These are phyloP conservation scores for Apophysomyces ossiformis DNA, from an alignment of 371 early-diverging fungal species.

Conservation along the genomic window DNA sequence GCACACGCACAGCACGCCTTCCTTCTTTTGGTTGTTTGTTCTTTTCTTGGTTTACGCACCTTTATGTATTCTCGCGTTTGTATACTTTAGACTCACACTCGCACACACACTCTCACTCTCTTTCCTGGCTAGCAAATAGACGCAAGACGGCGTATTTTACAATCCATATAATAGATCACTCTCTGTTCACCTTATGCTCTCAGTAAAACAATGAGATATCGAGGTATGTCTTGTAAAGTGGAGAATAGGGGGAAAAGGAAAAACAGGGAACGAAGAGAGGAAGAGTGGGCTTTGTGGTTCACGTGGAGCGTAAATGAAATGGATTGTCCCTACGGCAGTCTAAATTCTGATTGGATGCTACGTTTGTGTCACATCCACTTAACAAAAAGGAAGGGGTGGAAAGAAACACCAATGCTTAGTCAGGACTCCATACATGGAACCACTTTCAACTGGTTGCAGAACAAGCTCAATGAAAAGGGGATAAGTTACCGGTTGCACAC, in stretches of 20 bases:
- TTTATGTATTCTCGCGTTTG: background rate
- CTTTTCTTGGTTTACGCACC: background rate
- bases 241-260: background rate
- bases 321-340: background rate
- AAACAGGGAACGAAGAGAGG: background rate
- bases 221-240: no score
- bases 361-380: no score
- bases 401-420: no score
- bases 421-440: no score
- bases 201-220: background rate
- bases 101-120: background rate
- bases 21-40: background rate
- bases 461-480: no score
- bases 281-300: background rate
- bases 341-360: no score
- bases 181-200: background rate
- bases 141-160: background rate
- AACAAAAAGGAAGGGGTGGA: no score
- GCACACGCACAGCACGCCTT: background rate
- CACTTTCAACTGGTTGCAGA: no score
- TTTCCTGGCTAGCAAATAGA: background rate
- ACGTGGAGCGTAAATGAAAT: slow-evolving; percentile 6
- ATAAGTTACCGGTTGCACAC: no score
- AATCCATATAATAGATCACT: background rate
- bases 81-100: background rate